Conservation (phyloP, 306 rosid species). For the Corylus heterophylla region DNA sequence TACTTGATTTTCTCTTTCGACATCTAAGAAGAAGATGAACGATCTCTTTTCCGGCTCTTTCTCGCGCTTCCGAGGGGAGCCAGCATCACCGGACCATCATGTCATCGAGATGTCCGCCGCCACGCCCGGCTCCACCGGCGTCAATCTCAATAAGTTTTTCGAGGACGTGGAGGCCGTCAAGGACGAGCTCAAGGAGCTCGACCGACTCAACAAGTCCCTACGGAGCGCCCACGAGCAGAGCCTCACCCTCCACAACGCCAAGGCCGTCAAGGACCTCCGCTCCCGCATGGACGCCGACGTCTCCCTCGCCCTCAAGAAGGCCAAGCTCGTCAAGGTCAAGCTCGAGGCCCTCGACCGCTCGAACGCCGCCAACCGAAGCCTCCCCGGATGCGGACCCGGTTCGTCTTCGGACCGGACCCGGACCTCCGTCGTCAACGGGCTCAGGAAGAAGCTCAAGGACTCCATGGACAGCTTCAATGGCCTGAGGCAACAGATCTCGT, state of each 20-base stretch:
- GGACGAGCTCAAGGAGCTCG: conserved; percentile 80
- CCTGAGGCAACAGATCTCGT: conserved; percentile 61
- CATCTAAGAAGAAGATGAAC: conserved; percentile 45
- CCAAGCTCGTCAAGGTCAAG: conserved; percentile 78
- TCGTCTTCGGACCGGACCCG: conserved; percentile 90
- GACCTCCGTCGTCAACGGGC: conserved; percentile 78
- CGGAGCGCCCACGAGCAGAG: conserved; percentile 64
- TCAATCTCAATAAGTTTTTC: conserved; percentile 78
- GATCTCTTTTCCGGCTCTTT: conserved; percentile 79
- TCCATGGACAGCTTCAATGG: conserved; percentile 78
- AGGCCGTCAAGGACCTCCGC: conserved; percentile 72
- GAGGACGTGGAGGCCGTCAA: conserved; percentile 75
- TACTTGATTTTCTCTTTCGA: neutral
- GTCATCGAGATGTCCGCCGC: conserved; percentile 65
- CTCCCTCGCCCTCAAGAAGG: conserved; percentile 72
- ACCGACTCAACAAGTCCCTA: conserved; percentile 45
- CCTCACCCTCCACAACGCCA: conserved; percentile 83
- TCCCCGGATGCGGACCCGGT: conserved; percentile 87
- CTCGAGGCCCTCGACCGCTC: conserved; percentile 85
- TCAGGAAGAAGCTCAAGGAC: conserved; percentile 85
- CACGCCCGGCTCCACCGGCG: conserved; percentile 27
- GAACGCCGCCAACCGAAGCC: conserved; percentile 82
- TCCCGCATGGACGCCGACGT: conserved; percentile 91
- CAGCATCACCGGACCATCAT: conserved; percentile 55
- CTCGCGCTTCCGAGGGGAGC: conserved; percentile 63